Evolutionary conservation across 2,329 filamentous ascomycete species (phyloP), one percentile per base, ranked within the genome.

Genomic region (Rutstroemia sp.): DNA sequence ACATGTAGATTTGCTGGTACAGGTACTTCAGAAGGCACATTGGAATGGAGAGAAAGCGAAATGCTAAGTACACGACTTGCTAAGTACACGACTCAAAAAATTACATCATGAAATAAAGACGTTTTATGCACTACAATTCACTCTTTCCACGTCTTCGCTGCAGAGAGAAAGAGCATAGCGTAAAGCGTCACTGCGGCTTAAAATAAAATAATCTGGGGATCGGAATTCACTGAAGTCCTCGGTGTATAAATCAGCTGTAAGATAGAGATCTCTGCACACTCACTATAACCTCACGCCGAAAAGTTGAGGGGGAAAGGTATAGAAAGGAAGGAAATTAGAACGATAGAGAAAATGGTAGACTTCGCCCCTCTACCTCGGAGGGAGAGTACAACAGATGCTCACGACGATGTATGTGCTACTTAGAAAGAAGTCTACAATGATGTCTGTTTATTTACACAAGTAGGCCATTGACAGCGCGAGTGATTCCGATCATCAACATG

Each of bases 401-500:
- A 57, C 21, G 55, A 57, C 34, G 55, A 57, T 45, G 55, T 57
- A 57, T 41, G 45, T 12, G 34, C n/a, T 10, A 14, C n/a, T 12
- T 30, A 17, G 27, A n/a, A 38, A 47, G 44, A 34, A 34, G 10
- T 34, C 12, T 12, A 34, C 30, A 34, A 14, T 34, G 30, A 3
- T 34, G 30, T 34, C 30, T 34, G 10, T 34, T 34, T 34, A 34
- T 34, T 34, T 34, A 42, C 30, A 27, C 12, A n/a, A 16, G 6
- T 51, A 68, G 61, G 54, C 30, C 8, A 57, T 65, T 46, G 66
- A 63, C 16, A 67, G 62, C 48, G 64, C 63, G 25, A 67, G 65
- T 48, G 68, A 70, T 55, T 60, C 59, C n/a, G 68, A 70, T 48
- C 68, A 67, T 54, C 67, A 70, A 42, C 68, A 70, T 64, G 65